phyloP scores from a whole-genome alignment of 306 rosid genomes.

The Ammopiptanthus mongolicus region DNA sequence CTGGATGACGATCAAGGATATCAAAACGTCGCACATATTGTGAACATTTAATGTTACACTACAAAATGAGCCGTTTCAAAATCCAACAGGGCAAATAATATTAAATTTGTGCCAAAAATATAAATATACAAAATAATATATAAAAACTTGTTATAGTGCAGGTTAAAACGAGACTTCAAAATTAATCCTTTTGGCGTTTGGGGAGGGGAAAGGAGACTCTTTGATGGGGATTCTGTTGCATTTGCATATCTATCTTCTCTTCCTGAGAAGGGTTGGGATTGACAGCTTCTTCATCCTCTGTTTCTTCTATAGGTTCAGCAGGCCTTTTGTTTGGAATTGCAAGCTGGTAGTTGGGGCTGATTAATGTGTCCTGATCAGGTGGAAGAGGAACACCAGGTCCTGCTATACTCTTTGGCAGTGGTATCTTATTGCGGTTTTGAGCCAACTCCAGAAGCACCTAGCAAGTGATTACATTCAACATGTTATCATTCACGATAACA shows the following conservation, averaged over 20 bases:
- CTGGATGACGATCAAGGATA: background rate
- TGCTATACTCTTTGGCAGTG: slow-evolving; percentile 56
- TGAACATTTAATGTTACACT: background rate
- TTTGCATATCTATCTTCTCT: slow-evolving; percentile 44
- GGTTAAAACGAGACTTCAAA: background rate
- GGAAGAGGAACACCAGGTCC: slow-evolving; percentile 78
- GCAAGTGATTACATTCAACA: slow-evolving; percentile 6
- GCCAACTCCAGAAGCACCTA: slow-evolving; percentile 85
- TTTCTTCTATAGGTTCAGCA: slow-evolving; percentile 61
- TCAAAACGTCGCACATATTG: background rate
- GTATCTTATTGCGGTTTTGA: slow-evolving; percentile 71
- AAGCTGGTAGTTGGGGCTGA: slow-evolving; percentile 77
- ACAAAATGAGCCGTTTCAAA: background rate
- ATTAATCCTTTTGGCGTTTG: slow-evolving; percentile 46
- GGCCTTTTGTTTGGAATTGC: slow-evolving; percentile 68
- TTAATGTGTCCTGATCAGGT: slow-evolving; percentile 71
- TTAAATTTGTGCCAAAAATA: background rate
- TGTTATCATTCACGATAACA: background rate
- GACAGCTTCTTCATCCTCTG: slow-evolving; percentile 56
- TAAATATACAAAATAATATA: background rate
- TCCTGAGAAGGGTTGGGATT: slow-evolving; percentile 55
- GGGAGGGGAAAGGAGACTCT: slow-evolving; percentile 73
- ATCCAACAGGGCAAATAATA: no score
- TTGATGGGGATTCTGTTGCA: slow-evolving; percentile 55
- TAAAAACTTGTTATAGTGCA: background rate